Base-by-base conservation (phyloP, 768 basidiomycete genomes). In the Lentinula sp. region DNA sequence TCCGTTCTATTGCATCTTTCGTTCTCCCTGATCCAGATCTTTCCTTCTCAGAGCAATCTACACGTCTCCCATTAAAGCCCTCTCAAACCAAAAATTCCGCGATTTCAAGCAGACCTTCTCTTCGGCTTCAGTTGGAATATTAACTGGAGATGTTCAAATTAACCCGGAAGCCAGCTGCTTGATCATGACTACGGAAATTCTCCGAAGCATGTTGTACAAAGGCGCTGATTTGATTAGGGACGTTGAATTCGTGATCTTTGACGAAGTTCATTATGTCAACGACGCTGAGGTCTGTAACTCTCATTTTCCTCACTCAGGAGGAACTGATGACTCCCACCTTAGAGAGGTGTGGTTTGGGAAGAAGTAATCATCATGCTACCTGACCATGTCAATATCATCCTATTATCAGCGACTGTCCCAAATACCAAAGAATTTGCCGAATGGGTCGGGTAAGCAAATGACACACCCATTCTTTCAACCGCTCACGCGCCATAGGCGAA, bases 301-400 rank as follows among this genome's bases (percentile, higher is more conserved):
- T 23, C 35, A 35, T 41, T n/a, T 37, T 39, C 28, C 18, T 59
- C 37, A 39, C 4, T 35, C 35, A 15, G 32, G 23, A 41, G 36
- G 10, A 7, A 41, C 48, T 41, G 33, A 48, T 63, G 51, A 65
- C 52, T 20, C 15, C 28, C 55, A 15, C 42, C 48, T 45, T 69
- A 98, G 96, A 83, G 97, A 70, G 97, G 97, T 43, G 97, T 99
- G 16, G 97, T 99, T 12, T 99, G 97, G 97, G 96, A 99, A 74
- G 96, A 99, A 75, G 96, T 99, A 32, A 99, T 99, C 66, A 99
- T 99, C 72, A 98, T 99, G 95, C 80, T 99, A 12, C 97, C 97
- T 0, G 97, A 98, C 65, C 96, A 99, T 73, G 91, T 98, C 71
- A 96, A 91, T 72, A 98, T 99, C 69, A 98, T 99, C 59, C 78